These are phyloP conservation scores for Myochromella boudieri DNA, from an alignment of 768 basidiomycete species.

Conservation along the genomic window DNA sequence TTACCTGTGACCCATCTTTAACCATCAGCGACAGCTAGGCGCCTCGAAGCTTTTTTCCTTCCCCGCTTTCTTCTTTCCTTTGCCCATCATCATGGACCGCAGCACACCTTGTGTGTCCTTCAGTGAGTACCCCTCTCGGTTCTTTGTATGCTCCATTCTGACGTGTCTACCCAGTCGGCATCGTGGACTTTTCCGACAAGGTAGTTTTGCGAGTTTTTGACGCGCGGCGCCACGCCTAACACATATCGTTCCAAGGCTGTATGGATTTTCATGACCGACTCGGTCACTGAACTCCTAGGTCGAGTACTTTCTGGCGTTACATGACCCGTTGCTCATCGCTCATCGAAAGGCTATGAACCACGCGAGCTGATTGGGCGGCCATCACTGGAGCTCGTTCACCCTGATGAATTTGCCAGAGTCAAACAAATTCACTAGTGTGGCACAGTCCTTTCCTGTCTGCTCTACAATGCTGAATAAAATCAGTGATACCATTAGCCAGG, in stretches of 20 bases:
- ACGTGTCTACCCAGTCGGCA: slow-evolving; percentile 52
- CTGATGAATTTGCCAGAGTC: slow-evolving; percentile 72
- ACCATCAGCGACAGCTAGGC: slow-evolving; percentile 10
- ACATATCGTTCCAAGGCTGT: slow-evolving; percentile 43
- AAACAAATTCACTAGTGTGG: slow-evolving; percentile 69
- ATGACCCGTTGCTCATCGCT: background rate
- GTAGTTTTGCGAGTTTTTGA: slow-evolving; percentile 31
- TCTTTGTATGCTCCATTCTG: slow-evolving; percentile 5
- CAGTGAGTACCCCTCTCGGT: slow-evolving; percentile 49
- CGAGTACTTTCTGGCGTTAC: slow-evolving; percentile 6
- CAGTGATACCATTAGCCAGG: slow-evolving; percentile 74
- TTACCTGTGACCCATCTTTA: slow-evolving; percentile 15
- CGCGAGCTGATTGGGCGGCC: slow-evolving; percentile 67
- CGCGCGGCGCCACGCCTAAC: slow-evolving; percentile 14
- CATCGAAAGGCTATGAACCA: slow-evolving; percentile 66
- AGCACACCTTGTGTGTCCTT: slow-evolving; percentile 69
- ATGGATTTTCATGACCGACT: slow-evolving; percentile 69
- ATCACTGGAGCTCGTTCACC: slow-evolving; percentile 76
- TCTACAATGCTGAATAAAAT: background rate
- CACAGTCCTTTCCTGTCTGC: background rate
- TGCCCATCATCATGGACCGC: slow-evolving; percentile 37
- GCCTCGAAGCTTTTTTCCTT: slow-evolving; percentile 16
- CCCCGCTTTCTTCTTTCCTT: slow-evolving; percentile 9
- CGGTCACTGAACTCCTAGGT: slow-evolving; percentile 67
- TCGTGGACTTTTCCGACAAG: slow-evolving; percentile 78